Percentiles rank a stretch among this genome's conserved stretches.
phyloP scores from a whole-genome alignment of 2,329 filamentous ascomycete genomes.

The Chlorencoelia australis region DNA sequence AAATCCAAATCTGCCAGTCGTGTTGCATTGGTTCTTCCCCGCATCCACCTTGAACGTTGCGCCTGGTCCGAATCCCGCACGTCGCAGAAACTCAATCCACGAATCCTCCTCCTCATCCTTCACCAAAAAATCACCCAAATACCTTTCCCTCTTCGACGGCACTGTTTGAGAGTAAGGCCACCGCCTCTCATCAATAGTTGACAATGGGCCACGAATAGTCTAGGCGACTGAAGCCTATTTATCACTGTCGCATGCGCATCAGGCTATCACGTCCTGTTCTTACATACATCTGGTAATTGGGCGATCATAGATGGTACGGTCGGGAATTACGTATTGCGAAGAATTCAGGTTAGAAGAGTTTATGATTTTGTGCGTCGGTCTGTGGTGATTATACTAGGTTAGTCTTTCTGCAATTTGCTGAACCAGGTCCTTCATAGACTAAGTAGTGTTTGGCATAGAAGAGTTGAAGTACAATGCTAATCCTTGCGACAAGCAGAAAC shows the following conservation, averaged over 20 bases:
- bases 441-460: too few species aligned
- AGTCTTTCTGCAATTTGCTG: too few species aligned
- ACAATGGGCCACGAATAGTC: conserved; percentile 26
- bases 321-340: conserved; percentile 14
- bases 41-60: conserved; percentile 7
- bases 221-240: conserved; percentile 23
- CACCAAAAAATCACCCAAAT: background rate
- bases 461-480: too few species aligned
- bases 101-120: background rate
- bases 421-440: conserved; percentile 3
- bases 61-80: conserved; percentile 1
- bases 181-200: conserved; percentile 11
- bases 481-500: too few species aligned
- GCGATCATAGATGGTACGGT: conserved; percentile 17
- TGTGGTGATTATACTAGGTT: conserved; percentile 18
- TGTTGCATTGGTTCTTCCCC: too few species aligned
- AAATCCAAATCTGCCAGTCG: too few species aligned
- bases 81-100: background rate
- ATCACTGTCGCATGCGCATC: conserved; percentile 15
- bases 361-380: conserved; percentile 12
- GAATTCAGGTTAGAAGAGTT: conserved; percentile 6
- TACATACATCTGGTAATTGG: conserved; percentile 14
- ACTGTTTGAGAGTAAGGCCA: conserved; percentile 12
- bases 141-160: conserved; percentile 5
- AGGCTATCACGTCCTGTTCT: conserved; percentile 16